Conservation (phyloP, 805 yeast species). For the Maudiozyma turicensis region DNA sequence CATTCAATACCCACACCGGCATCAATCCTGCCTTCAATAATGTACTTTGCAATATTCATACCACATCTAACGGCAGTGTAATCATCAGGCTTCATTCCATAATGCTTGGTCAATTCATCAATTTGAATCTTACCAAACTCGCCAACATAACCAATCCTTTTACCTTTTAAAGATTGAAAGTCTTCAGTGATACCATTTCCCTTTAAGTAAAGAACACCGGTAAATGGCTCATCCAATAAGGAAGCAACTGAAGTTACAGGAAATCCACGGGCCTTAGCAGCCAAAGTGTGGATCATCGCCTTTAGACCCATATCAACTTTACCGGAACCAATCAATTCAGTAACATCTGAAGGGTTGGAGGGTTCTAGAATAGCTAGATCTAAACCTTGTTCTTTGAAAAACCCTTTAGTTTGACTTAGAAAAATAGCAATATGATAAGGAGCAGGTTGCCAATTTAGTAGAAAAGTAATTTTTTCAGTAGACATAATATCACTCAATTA, state of each 20-base stretch:
- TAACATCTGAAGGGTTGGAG: conserved; percentile 48
- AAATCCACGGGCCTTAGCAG: conserved; percentile 50
- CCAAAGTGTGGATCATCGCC: conserved; percentile 52
- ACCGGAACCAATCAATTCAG: conserved; percentile 47
- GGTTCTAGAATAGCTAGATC: conserved; percentile 47
- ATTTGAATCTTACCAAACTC: conserved; percentile 51
- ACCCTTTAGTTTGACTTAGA: conserved; percentile 41
- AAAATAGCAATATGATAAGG: conserved; percentile 48
- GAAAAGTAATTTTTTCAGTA: conserved; percentile 41
- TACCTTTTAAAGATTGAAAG: conserved; percentile 43
- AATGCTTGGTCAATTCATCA: conserved; percentile 46
- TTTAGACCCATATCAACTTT: conserved; percentile 50
- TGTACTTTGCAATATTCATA: conserved; percentile 48
- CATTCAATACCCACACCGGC: conserved; percentile 53
- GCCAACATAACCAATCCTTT: conserved; percentile 47
- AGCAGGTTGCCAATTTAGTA: conserved; percentile 45
- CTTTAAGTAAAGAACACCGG: conserved; percentile 44
- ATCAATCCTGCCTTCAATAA: conserved; percentile 45
- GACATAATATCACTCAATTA: conserved; percentile 22
- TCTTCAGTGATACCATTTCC: conserved; percentile 43
- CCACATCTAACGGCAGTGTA: conserved; percentile 52
- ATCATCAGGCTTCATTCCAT: conserved; percentile 46
- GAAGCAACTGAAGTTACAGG: conserved; percentile 50
- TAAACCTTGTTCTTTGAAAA: conserved; percentile 40
- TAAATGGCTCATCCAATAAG: conserved; percentile 47